phyloP scores from a whole-genome alignment of 164 flowering plant species.

The Nymphaea colorata region DNA sequence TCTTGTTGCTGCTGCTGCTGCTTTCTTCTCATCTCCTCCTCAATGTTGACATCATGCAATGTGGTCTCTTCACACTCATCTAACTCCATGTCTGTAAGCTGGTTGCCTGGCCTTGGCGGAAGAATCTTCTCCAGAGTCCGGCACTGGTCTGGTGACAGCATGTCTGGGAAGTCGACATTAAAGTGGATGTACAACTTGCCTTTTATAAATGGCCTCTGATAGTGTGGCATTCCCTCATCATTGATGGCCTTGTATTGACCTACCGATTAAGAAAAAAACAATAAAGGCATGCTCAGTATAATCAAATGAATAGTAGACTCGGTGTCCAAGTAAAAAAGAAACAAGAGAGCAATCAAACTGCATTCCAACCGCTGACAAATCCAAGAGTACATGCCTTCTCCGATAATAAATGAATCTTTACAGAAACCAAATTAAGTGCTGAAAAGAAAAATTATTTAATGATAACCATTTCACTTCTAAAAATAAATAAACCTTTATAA shows the following conservation, averaged over 20 bases:
- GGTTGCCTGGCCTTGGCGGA: constrained; percentile 14
- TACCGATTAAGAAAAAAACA: neutral
- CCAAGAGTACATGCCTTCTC: neutral
- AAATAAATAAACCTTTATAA: no score
- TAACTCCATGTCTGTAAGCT: constrained; percentile 33
- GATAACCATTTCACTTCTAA: no score
- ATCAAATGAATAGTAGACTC: no score
- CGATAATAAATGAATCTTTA: no score
- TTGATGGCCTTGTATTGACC: constrained; percentile 57
- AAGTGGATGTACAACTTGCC: constrained; percentile 59
- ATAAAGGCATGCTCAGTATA: no score
- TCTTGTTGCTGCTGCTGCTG: constrained; percentile 35
- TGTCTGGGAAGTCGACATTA: constrained; percentile 35
- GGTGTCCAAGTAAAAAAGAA: no score
- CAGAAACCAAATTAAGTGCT: no score
- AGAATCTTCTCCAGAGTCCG: constrained; percentile 24
- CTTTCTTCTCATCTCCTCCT: constrained; percentile 46
- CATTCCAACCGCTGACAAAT: no score
- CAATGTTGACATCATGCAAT: constrained; percentile 49
- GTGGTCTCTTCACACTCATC: constrained; percentile 63
- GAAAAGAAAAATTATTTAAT: no score
- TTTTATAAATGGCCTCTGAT: constrained; percentile 55
- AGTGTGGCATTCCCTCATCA: constrained; percentile 67
- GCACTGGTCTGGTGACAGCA: constrained; percentile 36
- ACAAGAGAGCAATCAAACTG: no score